Base-by-base conservation (phyloP, 106 monocot genomes). In the Acorus calamus region DNA sequence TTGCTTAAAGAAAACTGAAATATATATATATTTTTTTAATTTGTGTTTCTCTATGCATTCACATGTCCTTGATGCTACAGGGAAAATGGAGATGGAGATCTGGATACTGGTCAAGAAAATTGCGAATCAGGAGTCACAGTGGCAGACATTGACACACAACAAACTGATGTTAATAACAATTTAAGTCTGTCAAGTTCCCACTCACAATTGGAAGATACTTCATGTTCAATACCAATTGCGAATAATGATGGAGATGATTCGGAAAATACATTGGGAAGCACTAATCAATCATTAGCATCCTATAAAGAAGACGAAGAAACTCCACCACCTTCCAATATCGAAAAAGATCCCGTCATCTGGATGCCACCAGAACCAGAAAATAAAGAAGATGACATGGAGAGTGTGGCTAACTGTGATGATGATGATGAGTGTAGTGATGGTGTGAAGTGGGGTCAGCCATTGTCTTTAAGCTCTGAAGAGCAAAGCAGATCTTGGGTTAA, bases 351-450 rank as follows among this genome's bases (percentile, higher is more conserved):
- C 61, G 47, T 6, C 42, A 72, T 88, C 52, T 99, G 98, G 92
- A 61, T 69, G 42, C 92, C 88, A 42, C 92, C 98, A 60, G 81
- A 88, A 75, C 86, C 91, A 5, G 85, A 85, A 74, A 73, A 77
- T 45, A 56, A 48, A 56, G 80, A 83, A 14, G 76, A 71, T 69
- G 82, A 84, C 7, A 66, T 47, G 46, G 70, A 84, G 47, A 86
- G 81, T 75, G 69, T 82, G 56, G 78, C 86, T 41, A 74, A 90
- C 66, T 76, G 73, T 65, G 28, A 28, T 28, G 84, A 92, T 54
- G 93, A 86, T 59, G 89, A 94, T n/a, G 66, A 82, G 8, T 84
- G 65, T 54, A 50, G 50, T 67, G 79, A 80, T 82, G 86, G 75
- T 10, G 80, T 72, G 46, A 72, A 81, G 49, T 84, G 83, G 86